Conservation (phyloP, 2,329 filamentous ascomycete genomes). For the Pseudogymnoascus sp. region DNA sequence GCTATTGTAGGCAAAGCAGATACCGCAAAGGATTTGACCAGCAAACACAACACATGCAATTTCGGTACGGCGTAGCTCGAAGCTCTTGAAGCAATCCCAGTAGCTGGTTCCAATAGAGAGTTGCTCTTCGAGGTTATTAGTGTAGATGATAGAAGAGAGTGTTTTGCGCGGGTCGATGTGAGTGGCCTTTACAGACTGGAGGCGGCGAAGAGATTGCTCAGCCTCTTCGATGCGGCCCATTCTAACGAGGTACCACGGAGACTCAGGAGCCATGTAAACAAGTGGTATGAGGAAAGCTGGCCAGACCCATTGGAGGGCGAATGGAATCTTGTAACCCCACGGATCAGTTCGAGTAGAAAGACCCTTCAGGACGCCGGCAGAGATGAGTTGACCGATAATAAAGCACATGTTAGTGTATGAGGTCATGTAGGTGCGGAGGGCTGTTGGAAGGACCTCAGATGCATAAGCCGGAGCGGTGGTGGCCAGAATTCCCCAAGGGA, state of each 20-base stretch:
- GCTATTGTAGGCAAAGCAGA: conserved; percentile 54
- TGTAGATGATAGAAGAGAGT: conserved; percentile 48
- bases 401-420: conserved; percentile 47
- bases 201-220: conserved; percentile 25
- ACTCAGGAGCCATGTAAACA: conserved; percentile 40
- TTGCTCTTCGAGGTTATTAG: conserved; percentile 46
- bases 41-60: conserved; percentile 60
- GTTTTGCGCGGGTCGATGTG: conserved; percentile 28
- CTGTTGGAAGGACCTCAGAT: conserved; percentile 45
- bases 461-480: conserved; percentile 27
- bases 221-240: conserved; percentile 38
- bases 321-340: conserved; percentile 14
- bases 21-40: conserved; percentile 56
- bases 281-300: conserved; percentile 38
- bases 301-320: conserved; percentile 38
- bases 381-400: conserved; percentile 41
- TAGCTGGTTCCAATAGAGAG: conserved; percentile 67
- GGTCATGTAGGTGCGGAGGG: conserved; percentile 43
- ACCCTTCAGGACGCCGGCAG: conserved; percentile 31
- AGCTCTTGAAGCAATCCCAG: conserved; percentile 75
- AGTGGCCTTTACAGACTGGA: conserved; percentile 50
- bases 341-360: not conserved
- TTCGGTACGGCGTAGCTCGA: conserved; percentile 71
- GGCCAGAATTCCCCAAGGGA: conserved; percentile 45
- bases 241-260: conserved; percentile 44